Percentiles rank a stretch among this genome's conserved stretches.
These are phyloP conservation scores for Tagetes erecta DNA, from an alignment of 129 eudicot genomes.

Conservation along the genomic window DNA sequence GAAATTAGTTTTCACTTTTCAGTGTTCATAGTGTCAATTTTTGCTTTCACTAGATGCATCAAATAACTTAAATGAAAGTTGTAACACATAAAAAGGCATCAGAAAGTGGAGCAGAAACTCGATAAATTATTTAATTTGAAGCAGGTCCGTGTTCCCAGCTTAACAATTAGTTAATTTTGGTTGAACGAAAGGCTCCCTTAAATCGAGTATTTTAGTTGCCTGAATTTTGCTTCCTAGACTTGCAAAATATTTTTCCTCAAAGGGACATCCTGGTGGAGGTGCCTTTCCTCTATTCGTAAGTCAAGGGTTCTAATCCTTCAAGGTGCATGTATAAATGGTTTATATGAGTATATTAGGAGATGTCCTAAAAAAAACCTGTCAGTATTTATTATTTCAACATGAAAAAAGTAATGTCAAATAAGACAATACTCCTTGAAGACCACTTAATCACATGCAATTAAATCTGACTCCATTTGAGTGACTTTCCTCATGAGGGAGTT, in stretches of 20 bases:
- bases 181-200: background rate
- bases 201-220: slow-evolving; percentile 5
- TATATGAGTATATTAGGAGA: too few species aligned
- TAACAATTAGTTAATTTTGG: background rate
- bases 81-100: slow-evolving; percentile 1
- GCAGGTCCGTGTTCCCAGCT: slow-evolving; percentile 12
- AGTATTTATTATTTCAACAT: slow-evolving; percentile 11
- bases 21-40: background rate
- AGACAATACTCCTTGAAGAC: slow-evolving; percentile 8
- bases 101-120: background rate
- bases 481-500: background rate
- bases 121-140: background rate
- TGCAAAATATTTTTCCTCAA: slow-evolving; percentile 11
- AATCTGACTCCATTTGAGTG: background rate
- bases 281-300: too few species aligned
- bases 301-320: too few species aligned
- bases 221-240: background rate
- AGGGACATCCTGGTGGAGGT: too few species aligned
- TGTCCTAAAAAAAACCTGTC: background rate
- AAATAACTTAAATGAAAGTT: background rate
- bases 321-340: too few species aligned
- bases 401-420: slow-evolving; percentile 2
- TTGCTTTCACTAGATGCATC: slow-evolving; percentile 14
- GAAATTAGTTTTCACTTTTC: slow-evolving; percentile 1
- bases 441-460: slow-evolving; percentile 11